phyloP scores from a whole-genome alignment of 1,284 basidiomycete species.

The Flammula alnicola region DNA sequence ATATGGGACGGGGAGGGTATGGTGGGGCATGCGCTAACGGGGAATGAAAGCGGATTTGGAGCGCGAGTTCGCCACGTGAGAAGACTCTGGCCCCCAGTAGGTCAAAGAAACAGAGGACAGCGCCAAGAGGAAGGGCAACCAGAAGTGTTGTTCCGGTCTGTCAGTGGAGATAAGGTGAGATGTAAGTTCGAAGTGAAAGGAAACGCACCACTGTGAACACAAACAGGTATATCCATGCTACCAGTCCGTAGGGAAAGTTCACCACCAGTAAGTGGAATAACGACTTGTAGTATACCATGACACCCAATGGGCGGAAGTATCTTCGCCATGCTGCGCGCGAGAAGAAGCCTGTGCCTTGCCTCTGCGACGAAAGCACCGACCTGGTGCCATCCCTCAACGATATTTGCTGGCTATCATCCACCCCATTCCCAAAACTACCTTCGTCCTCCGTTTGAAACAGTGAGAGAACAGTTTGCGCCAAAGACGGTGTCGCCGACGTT shows the following conservation, averaged over 20 bases:
- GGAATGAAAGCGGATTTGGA: constrained; percentile 73
- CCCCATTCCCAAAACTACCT: too few species aligned
- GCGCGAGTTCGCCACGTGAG: constrained; percentile 69
- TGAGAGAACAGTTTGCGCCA: constrained; percentile 69
- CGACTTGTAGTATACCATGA: constrained; percentile 60
- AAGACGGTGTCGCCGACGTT: constrained; percentile 58
- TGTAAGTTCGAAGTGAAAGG: constrained; percentile 12
- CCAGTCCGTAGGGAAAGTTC: constrained; percentile 77
- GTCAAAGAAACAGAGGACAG: constrained; percentile 75
- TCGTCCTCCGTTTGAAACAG: constrained; percentile 52
- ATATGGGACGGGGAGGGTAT: constrained; percentile 68
- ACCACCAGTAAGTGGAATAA: constrained; percentile 69
- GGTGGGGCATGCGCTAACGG: constrained; percentile 62
- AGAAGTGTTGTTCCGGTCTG: constrained; percentile 78
- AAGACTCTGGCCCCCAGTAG: constrained; percentile 72
- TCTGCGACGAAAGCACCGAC: constrained; percentile 16
- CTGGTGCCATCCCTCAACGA: constrained; percentile 13
- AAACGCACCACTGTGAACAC: constrained; percentile 73
- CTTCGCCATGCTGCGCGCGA: constrained; percentile 44
- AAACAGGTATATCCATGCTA: constrained; percentile 75
- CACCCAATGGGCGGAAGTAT: constrained; percentile 67
- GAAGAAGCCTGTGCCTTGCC: constrained; percentile 33
- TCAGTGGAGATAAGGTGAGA: constrained; percentile 1
- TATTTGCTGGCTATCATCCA: too few species aligned
- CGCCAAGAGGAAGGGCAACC: constrained; percentile 76